These are phyloP conservation scores for Colletotrichum camelliae DNA, from an alignment of 2,329 filamentous ascomycete species.

Conservation along the genomic window DNA sequence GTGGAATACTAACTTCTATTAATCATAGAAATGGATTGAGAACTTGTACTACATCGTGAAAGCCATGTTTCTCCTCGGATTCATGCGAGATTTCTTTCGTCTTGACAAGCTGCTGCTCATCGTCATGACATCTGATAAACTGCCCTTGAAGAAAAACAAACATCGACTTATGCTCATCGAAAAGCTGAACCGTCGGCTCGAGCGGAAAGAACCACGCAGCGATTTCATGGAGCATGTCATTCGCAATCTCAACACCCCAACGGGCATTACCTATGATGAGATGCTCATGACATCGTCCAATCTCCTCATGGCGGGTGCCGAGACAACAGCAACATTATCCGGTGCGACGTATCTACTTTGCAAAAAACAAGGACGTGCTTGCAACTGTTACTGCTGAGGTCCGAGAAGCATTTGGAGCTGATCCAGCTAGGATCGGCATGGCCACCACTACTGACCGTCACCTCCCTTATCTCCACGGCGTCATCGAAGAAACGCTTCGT, in stretches of 20 bases:
- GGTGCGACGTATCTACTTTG: not conserved
- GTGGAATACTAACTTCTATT: not conserved
- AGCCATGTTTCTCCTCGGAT: not conserved
- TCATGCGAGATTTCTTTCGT: constrained; percentile 1
- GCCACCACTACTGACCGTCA: constrained; percentile 26
- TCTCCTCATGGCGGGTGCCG: not conserved
- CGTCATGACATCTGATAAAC: not conserved
- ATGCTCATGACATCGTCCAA: constrained; percentile 2
- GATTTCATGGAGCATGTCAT: constrained; percentile 3
- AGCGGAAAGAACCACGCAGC: not conserved
- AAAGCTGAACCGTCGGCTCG: not conserved
- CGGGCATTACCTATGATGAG: not conserved
- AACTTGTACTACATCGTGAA: constrained; percentile 4
- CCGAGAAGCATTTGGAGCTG: constrained; percentile 29
- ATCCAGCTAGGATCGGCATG: constrained; percentile 32
- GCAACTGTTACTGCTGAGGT: constrained; percentile 36
- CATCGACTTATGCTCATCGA: not conserved
- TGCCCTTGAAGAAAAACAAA: not conserved
- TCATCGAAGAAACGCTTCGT: constrained; percentile 41
- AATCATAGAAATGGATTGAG: not conserved
- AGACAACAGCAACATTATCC: not conserved
- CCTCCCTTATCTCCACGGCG: constrained; percentile 38
- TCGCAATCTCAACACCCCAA: not conserved
- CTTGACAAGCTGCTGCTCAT: not conserved
- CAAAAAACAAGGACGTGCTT: not conserved